These are phyloP conservation scores for Gynostemma pentaphyllum DNA, from an alignment of 306 rosid species.

Conservation along the genomic window DNA sequence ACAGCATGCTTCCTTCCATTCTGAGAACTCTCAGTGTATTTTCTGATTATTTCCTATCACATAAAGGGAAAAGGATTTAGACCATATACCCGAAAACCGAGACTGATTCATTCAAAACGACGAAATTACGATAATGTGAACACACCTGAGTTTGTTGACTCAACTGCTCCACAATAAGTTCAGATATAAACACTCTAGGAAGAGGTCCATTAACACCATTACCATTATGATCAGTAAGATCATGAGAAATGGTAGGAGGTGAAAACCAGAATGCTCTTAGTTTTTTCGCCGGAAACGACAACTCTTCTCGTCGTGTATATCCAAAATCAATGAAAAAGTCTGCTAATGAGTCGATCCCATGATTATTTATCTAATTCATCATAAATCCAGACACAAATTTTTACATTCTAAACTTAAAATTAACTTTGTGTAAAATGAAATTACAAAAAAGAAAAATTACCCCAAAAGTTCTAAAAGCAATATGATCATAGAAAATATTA, in stretches of 20 bases:
- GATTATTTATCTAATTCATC: constrained; percentile 53
- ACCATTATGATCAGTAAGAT: constrained; percentile 23
- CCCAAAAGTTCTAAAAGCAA: constrained; percentile 93
- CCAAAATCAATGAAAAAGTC: constrained; percentile 72
- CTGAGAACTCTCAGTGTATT: constrained; percentile 48
- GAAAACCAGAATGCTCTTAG: constrained; percentile 89
- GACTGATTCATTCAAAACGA: too few species aligned
- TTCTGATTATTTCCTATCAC: constrained; percentile 61
- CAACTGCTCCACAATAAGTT: constrained; percentile 84
- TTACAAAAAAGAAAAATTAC: constrained; percentile 24
- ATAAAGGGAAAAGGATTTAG: background rate
- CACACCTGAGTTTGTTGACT: constrained; percentile 72
- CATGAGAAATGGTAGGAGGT: constrained; percentile 44
- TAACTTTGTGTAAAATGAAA: background rate
- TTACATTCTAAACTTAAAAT: too few species aligned
- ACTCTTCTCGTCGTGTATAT: constrained; percentile 50
- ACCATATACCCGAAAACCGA: background rate
- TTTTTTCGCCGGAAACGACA: constrained; percentile 75
- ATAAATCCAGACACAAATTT: background rate
- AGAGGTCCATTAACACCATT: constrained; percentile 61
- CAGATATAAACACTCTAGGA: constrained; percentile 85
- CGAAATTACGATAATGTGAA: too few species aligned
- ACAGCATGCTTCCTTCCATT: constrained; percentile 67
- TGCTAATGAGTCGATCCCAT: constrained; percentile 84
- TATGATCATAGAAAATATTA: constrained; percentile 65